Conservation (phyloP, 78 protist species). For the Polysphondylium violaceum region DNA sequence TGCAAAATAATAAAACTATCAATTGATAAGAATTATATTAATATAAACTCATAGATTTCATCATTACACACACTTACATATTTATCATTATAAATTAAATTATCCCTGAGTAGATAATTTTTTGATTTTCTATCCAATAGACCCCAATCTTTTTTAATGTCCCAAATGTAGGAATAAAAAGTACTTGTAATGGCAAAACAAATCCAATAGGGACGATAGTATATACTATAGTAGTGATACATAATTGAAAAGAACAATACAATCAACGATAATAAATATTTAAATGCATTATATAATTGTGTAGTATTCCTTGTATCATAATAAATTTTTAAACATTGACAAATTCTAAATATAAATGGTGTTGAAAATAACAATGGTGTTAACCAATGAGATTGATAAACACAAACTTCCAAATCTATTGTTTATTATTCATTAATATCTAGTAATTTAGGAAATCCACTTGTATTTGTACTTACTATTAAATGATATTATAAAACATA, state of each 20-base stretch:
- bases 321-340: constrained; percentile 23
- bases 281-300: constrained; percentile 24
- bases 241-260: constrained; percentile 29
- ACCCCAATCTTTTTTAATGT: constrained; percentile 36
- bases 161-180: constrained; percentile 19
- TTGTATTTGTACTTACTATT: not conserved
- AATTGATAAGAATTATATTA: not conserved
- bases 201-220: constrained; percentile 6
- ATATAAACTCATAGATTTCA: not conserved
- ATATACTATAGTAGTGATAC: not conserved
- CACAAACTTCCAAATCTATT: constrained; percentile 3
- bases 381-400: not conserved
- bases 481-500: constrained; percentile 18
- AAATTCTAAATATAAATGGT: constrained; percentile 19
- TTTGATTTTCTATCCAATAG: not conserved
- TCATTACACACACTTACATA: not conserved
- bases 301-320: constrained; percentile 10
- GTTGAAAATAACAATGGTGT: not conserved
- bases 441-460: not conserved
- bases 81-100: constrained; percentile 6
- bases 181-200: constrained; percentile 5
- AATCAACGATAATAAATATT: constrained; percentile 18
- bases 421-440: too few species aligned
- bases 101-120: constrained; percentile 13
- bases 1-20: constrained; percentile 24